Base-by-base conservation (phyloP, 306 rosid genomes). In the Citrullus mucosospermus region DNA sequence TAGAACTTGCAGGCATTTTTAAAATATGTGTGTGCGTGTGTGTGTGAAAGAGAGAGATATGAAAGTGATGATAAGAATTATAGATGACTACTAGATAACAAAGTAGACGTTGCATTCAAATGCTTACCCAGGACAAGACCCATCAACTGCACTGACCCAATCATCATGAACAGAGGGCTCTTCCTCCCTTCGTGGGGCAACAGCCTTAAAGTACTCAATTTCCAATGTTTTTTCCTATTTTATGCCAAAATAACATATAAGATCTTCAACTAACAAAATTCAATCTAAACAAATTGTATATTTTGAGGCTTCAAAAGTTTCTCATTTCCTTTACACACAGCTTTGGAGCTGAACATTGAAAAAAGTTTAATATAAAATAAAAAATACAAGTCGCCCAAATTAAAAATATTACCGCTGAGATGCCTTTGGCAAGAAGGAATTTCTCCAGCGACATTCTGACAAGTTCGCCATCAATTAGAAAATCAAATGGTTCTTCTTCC, bases 101-200 rank as follows among this genome's bases (percentile, higher is more conserved):
- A 56, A 50, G 53, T 9, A 57, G 76, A 44, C 5, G 10, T 41
- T 54, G 32, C 17, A 80, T 58, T 14, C 25, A 78, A 48, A 74
- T 6, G 58, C 89, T 85, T 86, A 95, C 99, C 96, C 59, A 46
- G 99, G 81, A 88, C 82, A 81, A 83, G 97, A 89, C 82, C 97
- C 99, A 82, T 92, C 97, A 82, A 92, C 88, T 58, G 97, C 96
- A 85, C 97, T 88, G 84, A 95, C 99, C 97, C 99, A 95, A 48
- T 95, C 99, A 87, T 92, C 90, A 39, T 95, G 99, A 36, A 88
- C 78, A 75, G 89, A 88, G 77, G 97, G 97, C 70, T 87, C 93
- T 82, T 91, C 97, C 82, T 92, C 92, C 84, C 83, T 91, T 20
- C 97, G 87, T 6, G 99, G 99, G 57, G 87, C 93, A 32, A 92